Evolutionary conservation across 108 stramenopile species (phyloP), one percentile per base, ranked within the genome.

Genomic region (Thalassiosira profunda): DNA sequence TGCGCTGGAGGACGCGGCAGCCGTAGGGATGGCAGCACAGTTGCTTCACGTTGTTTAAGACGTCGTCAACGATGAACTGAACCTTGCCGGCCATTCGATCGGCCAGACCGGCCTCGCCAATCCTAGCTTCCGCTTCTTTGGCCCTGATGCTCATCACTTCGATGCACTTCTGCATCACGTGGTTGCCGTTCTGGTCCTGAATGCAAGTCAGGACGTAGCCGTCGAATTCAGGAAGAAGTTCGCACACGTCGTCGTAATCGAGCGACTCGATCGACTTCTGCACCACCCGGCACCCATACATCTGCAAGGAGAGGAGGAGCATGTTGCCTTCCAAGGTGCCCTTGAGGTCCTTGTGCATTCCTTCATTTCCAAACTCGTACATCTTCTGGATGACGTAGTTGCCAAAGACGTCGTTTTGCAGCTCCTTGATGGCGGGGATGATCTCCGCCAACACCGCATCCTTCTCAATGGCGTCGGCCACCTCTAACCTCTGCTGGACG

Each of bases 361-460:
- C 81, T 18, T 79, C 76, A 20, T 91, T 97, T 6, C 96, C 96
- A 55, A 94, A 92, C 33, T 97, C 97, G 26, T 97, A 84, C 34
- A 98, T 90, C 66, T 98, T 99, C 63, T 99, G 98, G 17, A 99
- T 93, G 30, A 99, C 98, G 51, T 99, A 97, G 53, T 97, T 97
- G 23, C 96, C 96, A 74, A 97, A 97, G 3, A 97, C 93, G 71
- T 97, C 96, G 52, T 92, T 93, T 26, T 88, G 82, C 26, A 97
- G 67, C 18, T 71, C 59, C 20, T 80, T 64, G 2, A 95, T 84
- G 4, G 80, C 76, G 10, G 92, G 92, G n/a, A 96, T 72, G 17
- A 97, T 83, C 63, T 98, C 98, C 8, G 76, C 61, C 74, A 90
- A 72, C 12, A 93, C 89, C 49, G 96, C 85, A 48, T 96, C 67